Evolutionary conservation across 352 stramenopile species (phyloP).

Genomic region (Aphanomyces stellatus): DNA sequence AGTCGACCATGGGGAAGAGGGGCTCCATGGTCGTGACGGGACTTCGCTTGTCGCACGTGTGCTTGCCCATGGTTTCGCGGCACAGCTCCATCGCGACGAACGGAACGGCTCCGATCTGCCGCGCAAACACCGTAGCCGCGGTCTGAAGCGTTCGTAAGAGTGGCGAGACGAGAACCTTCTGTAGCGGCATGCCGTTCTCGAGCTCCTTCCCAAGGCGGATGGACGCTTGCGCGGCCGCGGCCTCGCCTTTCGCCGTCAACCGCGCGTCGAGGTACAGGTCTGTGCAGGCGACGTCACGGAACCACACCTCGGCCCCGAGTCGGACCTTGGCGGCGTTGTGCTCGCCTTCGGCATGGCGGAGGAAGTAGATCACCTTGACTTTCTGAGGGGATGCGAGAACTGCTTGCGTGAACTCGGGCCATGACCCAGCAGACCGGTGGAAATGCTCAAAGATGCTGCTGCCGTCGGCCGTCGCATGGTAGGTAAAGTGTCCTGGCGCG

Average conservation of each 20-base stretch:
- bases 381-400: conserved; percentile 15
- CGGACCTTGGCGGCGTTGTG: conserved; percentile 58
- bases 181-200: conserved; percentile 46
- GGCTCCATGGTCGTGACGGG: conserved; percentile 31
- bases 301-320: conserved; percentile 43
- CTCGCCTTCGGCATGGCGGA: conserved; percentile 61
- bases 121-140: conserved; percentile 47
- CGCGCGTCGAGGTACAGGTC: conserved; percentile 54
- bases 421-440: not conserved
- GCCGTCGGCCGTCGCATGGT: not conserved
- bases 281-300: conserved; percentile 45
- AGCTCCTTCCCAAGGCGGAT: conserved; percentile 28
- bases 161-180: conserved; percentile 58
- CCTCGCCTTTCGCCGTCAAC: conserved; percentile 47
- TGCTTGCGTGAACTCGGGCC: not conserved
- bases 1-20: conserved; percentile 58
- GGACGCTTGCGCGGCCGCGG: conserved; percentile 26
- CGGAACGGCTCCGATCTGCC: conserved; percentile 26
- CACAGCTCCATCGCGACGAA: conserved; percentile 58
- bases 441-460: conserved; percentile 19
- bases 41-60: conserved; percentile 61
- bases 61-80: conserved; percentile 48
- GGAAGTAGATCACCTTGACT: conserved; percentile 69
- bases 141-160: conserved; percentile 63
- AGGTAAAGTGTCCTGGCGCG: conserved; percentile 18